Evolutionary conservation across 2,329 filamentous ascomycete species (phyloP), one percentile per base, ranked within the genome.

Genomic region (Fusarium keratoplasticum): DNA sequence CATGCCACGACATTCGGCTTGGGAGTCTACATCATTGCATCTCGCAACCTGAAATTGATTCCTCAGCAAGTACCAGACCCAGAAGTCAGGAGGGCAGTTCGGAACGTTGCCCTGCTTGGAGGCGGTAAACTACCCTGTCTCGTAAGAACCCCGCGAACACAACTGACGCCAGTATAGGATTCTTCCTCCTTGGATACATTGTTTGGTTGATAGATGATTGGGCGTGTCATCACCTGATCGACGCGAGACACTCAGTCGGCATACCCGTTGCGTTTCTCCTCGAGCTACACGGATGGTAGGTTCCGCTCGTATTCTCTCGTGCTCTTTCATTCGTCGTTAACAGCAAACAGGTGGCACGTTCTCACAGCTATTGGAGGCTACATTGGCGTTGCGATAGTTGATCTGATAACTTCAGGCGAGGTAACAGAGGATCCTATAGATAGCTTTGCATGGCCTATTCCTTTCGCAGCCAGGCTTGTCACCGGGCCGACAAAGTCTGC

Each of bases 251-350:
- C 16, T 25, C 70, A 0, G 70, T 83, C 40, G 84, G 84, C 0
- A 35, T 83, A 6, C 84, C 84, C 0, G 60, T 81, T 11, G 83
- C 82, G 1, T 85, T 85, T 22, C 50, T 84, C 0, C 70, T 84
- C 3, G 83, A 85, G 67, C 63, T 85, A 6, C 84, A 85, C 61
- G 84, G 84, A 71, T 85, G 84, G 84, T 85, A 79, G 29, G 80
- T 62, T n/a, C 25, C 14, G 6, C 4, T 25, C 20, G 11, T 10
- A 27, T 18, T 5, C 44, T 38, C n/a, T 42, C 5, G 36, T 35
- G 11, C 18, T 36, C 3, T 36, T 9, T 22, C 1, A 16, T 9
- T 1, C 8, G 16, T 40, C 3, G 4, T 2, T 74, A 27, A 70
- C 52, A 2, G 2, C 7, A 16, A 22, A 57, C 14, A 85, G 83